Conservation (phyloP, 371 early-diverging fungal genomes). For the Mortierella sp. region DNA sequence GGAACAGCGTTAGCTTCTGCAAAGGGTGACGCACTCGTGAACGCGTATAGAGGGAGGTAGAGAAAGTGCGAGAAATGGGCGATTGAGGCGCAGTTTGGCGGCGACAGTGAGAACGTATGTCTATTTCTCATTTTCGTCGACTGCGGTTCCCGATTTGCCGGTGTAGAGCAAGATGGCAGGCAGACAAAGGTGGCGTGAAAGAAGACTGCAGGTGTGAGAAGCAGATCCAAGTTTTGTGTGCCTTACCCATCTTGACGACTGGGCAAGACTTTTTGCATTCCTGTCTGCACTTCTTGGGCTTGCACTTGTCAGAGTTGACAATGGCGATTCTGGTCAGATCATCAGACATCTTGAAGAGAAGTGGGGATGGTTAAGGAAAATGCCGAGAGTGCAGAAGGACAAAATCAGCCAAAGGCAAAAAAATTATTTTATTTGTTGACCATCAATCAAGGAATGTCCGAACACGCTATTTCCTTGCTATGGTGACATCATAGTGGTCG, state of each 20-base stretch:
- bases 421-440: constrained; percentile 17
- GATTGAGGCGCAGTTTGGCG: background rate
- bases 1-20: too few relatives aligned
- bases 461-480: background rate
- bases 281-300: constrained; percentile 99
- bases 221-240: constrained; percentile 8
- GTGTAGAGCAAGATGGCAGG: background rate
- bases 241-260: constrained; percentile 70
- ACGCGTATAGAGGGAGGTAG: background rate
- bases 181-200: background rate
- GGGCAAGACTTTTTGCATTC: constrained; percentile 86
- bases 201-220: constrained; percentile 6
- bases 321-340: constrained; percentile 96
- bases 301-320: constrained; percentile 97
- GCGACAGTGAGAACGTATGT: background rate
- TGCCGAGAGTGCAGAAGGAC: constrained; percentile 11
- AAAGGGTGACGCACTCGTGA: too few relatives aligned
- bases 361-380: constrained; percentile 16
- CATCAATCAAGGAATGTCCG: too few relatives aligned
- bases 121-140: background rate
- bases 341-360: constrained; percentile 65
- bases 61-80: background rate
- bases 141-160: background rate
- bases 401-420: constrained; percentile 10
- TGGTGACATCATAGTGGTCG: background rate